A percentile compares a stretch with the other conserved stretches of the same genome.
phyloP scores from a whole-genome alignment of 2,329 filamentous ascomycete species.

The Talaromyces pinophilus region DNA sequence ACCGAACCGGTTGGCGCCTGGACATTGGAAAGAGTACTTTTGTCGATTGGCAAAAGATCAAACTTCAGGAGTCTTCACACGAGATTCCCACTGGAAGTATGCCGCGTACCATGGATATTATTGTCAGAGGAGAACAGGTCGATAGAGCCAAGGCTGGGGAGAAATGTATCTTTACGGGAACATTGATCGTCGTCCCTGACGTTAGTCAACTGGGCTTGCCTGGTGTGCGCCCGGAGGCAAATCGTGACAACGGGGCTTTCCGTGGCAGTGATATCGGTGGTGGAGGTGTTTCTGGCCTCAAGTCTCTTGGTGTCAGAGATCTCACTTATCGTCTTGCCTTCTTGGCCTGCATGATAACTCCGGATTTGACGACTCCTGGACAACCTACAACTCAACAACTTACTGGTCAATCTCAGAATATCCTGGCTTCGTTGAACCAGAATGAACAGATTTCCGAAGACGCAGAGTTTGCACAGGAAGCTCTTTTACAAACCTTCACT shows the following conservation, averaged over 20 bases:
- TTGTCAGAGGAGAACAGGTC: constrained; percentile 93
- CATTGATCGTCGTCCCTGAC: constrained; percentile 93
- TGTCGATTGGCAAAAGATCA: constrained; percentile 98
- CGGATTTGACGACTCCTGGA: constrained; percentile 79
- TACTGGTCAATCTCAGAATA: constrained; percentile 75
- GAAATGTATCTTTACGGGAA: constrained; percentile 97
- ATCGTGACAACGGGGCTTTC: constrained; percentile 76
- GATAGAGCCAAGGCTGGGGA: constrained; percentile 96
- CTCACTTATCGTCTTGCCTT: constrained; percentile 96
- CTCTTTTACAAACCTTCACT: constrained; percentile 82
- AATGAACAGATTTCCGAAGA: constrained; percentile 67
- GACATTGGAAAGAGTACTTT: constrained; percentile 97
- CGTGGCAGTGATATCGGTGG: constrained; percentile 80
- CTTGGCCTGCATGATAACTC: constrained; percentile 91
- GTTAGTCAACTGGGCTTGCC: constrained; percentile 92
- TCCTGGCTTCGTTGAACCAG: constrained; percentile 80
- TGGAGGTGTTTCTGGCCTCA: constrained; percentile 81
- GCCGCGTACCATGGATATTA: constrained; percentile 97
- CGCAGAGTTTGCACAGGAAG: constrained; percentile 83
- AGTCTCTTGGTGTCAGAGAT: constrained; percentile 90
- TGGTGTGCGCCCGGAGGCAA: constrained; percentile 77
- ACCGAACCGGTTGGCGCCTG: constrained; percentile 90
- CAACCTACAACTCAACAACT: constrained; percentile 68
- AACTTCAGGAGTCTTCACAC: constrained; percentile 96
- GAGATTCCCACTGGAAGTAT: constrained; percentile 98